Evolutionary conservation across 2,329 filamentous ascomycete species (phyloP), one percentile per base, ranked within the genome.

Genomic region (Calonectria montana): DNA sequence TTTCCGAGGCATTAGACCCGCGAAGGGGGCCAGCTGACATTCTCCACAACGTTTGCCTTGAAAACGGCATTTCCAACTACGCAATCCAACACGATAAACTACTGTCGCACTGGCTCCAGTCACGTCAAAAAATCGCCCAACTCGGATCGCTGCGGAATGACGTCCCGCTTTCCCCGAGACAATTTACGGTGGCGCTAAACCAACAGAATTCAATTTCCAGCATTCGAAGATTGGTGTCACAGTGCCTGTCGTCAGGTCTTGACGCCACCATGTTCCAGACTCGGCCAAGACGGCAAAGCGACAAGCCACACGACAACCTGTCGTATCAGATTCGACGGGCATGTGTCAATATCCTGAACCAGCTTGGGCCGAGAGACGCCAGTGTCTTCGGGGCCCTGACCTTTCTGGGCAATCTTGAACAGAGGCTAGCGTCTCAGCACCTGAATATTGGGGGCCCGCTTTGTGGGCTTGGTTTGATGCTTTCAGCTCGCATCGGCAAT

Each of bases 361-460:
- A 70, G 29, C 21, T 67, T 31, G n/a, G 65, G n/a, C 41, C 63
- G 10, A 55, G 70, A 41, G 57, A 43, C 10, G 31, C 62, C 25
- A 41, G 61, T n/a, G 64, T 27, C 16, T 71, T 75, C 7, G 74
- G 81, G 59, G 73, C 73, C 13, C 76, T 87, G 45, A 72, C 77
- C 1, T 82, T 88, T 62, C 74, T 88, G 27, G 85, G 86, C 65
- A 86, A 87, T 71, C 66, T 88, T 16, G 75, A 79, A 29, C 78
- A 84, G 50, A 81, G 80, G 50, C 75, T 86, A 12, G 75, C 80
- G 4, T 70, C 71, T 9, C 69, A 77, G 23, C 73, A 70, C 6
- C 62, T 74, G 8, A 68, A 74, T 27, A 53, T 84, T 7, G 77
- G 81, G 15, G 50, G 72, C 0, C 55, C 78, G 2, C 71, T 87